Evolutionary conservation across 495 filamentous ascomycete species (phyloP), one percentile per base, ranked within the genome.

Genomic region (Neurospora africana): DNA sequence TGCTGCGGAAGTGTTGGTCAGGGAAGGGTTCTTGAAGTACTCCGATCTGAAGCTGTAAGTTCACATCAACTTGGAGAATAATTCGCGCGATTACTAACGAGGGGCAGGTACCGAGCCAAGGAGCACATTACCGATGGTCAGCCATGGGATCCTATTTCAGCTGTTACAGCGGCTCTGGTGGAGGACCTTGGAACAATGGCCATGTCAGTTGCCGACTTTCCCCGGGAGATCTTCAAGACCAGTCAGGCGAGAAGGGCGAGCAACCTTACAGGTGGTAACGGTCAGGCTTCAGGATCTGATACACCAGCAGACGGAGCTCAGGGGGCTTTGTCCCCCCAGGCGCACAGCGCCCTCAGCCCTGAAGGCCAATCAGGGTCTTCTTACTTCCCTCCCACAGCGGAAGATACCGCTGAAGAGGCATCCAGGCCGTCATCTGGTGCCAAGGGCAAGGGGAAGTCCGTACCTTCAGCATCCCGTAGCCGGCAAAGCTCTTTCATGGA

Each of bases 191-290:
- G 89, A 19, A 90, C 85, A 72, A 87, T 98, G 68, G 86, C 91
- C 76, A 92, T 95, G 86, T 93, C 93, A 1, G 82, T 94, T 38
- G 92, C 91, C 5, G 93, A 96, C 74, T 87, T 98, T 30, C 94
- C 95, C 0, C 83, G 86, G 17, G 91, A 91, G 19, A 86, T 97
- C 21, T 89, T 92, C 73, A 75, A 75, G 38, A 87, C 53, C 13
- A 65, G 33, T 1, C 27, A 65, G 27, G 7, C 0, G 1, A 65
- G 15, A 35, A 65, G 27, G 23, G 27, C 53, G 8, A 65, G 53
- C 15, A 65, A 35, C 6, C 3, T 9, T 65, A 7, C 53, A 1
- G 15, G 27, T 3, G 27, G 27, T 2, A 61, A 33, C 3, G 53
- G 53, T 7, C 53, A 33, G 27, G 21, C 27, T 65, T 33, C 27